Evolutionary conservation across 2,329 filamentous ascomycete genomes (phyloP).

Genomic region (Talaromyces sp.): DNA sequence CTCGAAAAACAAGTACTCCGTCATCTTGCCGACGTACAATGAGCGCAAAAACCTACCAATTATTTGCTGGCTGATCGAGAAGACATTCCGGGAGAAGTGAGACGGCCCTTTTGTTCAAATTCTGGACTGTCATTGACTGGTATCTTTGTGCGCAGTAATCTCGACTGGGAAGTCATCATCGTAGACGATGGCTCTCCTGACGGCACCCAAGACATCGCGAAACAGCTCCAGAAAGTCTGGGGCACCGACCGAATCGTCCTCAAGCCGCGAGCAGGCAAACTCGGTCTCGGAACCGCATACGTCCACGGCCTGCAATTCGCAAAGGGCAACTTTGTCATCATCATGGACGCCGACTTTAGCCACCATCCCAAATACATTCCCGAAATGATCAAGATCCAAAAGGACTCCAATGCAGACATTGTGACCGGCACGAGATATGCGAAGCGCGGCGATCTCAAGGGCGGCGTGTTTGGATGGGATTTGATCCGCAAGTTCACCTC

Average conservation of each 20-base stretch:
- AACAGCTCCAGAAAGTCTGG: conserved; percentile 86
- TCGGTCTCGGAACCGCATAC: conserved; percentile 94
- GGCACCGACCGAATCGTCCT: conserved; percentile 69
- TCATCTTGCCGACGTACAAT: conserved; percentile 97
- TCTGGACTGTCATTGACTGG: background rate
- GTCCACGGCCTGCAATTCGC: conserved; percentile 88
- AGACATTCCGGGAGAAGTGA: conserved; percentile 84
- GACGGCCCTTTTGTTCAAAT: conserved; percentile 19
- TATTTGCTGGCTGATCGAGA: conserved; percentile 88
- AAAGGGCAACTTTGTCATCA: conserved; percentile 93
- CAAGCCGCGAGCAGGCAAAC: conserved; percentile 85
- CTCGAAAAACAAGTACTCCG: conserved; percentile 77
- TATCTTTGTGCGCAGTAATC: conserved; percentile 54
- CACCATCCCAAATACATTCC: conserved; percentile 99
- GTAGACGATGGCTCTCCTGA: conserved; percentile 98
- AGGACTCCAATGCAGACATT: conserved; percentile 79
- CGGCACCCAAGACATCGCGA: conserved; percentile 83
- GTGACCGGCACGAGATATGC: conserved; percentile 95
- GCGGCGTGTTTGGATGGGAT: conserved; percentile 95
- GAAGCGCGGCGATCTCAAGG: conserved; percentile 55
- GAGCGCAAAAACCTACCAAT: conserved; percentile 96
- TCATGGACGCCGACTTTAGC: conserved; percentile 99
- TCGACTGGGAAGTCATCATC: conserved; percentile 97
- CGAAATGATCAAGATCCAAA: conserved; percentile 81
- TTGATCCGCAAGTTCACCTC: conserved; percentile 72